These are phyloP conservation scores for Oenanthe sinensis DNA, from an alignment of 129 eudicot species.

Conservation along the genomic window DNA sequence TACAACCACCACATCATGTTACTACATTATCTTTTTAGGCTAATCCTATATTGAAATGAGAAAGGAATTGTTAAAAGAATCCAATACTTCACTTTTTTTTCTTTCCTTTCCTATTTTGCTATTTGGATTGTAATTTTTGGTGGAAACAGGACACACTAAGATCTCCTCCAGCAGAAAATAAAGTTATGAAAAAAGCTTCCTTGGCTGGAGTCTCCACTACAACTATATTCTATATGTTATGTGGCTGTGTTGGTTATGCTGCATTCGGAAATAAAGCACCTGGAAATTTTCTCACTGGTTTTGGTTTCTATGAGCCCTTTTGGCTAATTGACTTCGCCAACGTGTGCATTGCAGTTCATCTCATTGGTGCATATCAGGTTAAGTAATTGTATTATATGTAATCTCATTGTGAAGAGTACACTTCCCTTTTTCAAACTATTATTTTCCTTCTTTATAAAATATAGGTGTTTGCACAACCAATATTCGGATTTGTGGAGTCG, in stretches of 20 bases:
- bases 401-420: neutral
- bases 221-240: slow-evolving; percentile 50
- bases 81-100: neutral
- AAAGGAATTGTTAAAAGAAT: neutral
- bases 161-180: slow-evolving; percentile 73
- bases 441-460: neutral
- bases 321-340: slow-evolving; percentile 86
- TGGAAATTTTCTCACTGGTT: slow-evolving; percentile 80
- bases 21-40: neutral
- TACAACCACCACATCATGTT: neutral
- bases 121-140: neutral
- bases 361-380: slow-evolving; percentile 89
- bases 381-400: neutral
- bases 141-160: slow-evolving; percentile 58
- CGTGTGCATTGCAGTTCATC: slow-evolving; percentile 66
- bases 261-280: slow-evolving; percentile 86
- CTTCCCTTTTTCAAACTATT: neutral
- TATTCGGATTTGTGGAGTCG: slow-evolving; percentile 55
- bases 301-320: slow-evolving; percentile 83
- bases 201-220: slow-evolving; percentile 61
- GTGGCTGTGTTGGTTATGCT: slow-evolving; percentile 71
- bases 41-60: neutral
- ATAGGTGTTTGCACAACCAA: slow-evolving; percentile 67
- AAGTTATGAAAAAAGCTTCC: slow-evolving; percentile 77
- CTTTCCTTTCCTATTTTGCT: neutral